A percentile compares a stretch with the other conserved stretches of the same genome.
Evolutionary conservation across 2,329 filamentous ascomycete species (phyloP).

Genomic region (Calcarisporium arbuscula): DNA sequence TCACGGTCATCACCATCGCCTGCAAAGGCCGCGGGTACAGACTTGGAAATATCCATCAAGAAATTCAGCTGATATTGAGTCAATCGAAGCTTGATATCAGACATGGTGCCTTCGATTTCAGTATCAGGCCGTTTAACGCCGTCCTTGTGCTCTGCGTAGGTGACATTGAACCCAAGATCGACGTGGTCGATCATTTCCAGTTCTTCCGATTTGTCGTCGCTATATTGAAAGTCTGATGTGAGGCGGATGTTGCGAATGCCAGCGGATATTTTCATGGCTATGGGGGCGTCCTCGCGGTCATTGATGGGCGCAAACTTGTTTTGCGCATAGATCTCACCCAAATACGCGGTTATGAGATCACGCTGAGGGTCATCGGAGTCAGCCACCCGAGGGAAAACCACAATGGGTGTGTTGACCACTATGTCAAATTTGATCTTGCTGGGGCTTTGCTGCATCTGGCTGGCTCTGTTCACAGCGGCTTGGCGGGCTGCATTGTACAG

Average conservation of each 20-base stretch:
- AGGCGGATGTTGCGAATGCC: constrained; percentile 89
- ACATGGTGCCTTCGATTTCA: constrained; percentile 87
- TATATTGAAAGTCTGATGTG: constrained; percentile 83
- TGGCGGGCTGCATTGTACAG: constrained; percentile 96
- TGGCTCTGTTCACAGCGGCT: constrained; percentile 89
- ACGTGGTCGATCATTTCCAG: constrained; percentile 96
- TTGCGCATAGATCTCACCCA: constrained; percentile 95
- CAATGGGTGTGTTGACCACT: constrained; percentile 87
- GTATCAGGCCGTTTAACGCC: constrained; percentile 79
- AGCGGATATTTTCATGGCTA: constrained; percentile 83
- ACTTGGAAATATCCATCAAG: constrained; percentile 76
- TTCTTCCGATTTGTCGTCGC: constrained; percentile 67
- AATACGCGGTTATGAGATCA: constrained; percentile 83
- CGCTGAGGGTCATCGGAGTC: constrained; percentile 62
- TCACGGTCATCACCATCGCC: constrained; percentile 61
- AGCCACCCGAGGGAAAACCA: constrained; percentile 83
- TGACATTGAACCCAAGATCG: constrained; percentile 87
- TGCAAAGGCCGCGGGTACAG: constrained; percentile 81
- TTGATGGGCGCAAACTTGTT: constrained; percentile 86
- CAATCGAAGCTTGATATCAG: constrained; percentile 81
- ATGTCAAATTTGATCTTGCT: constrained; percentile 92
- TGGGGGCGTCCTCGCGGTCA: constrained; percentile 63
- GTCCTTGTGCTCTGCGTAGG: constrained; percentile 77
- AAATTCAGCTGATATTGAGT: constrained; percentile 91
- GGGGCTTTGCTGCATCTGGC: constrained; percentile 83